Evolutionary conservation across 495 filamentous ascomycete species (phyloP).

Genomic region (Aspergillus wentii): DNA sequence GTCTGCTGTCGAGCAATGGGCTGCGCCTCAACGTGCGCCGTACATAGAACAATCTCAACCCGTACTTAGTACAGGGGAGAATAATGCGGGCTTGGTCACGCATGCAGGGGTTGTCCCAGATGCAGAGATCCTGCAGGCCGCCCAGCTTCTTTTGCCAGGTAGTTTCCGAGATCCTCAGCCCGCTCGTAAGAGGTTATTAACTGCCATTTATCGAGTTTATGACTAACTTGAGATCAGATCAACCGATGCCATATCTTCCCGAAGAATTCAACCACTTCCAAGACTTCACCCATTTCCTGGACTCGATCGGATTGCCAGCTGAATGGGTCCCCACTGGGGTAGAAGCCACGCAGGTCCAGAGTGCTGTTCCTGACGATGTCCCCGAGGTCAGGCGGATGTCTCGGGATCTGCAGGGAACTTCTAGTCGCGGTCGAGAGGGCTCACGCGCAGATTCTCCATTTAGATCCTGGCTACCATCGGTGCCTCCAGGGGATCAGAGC

Average conservation of each 20-base stretch:
- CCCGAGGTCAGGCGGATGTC: constrained; percentile 11
- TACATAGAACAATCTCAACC: constrained; percentile 23
- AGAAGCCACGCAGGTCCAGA: constrained; percentile 24
- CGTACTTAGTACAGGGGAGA: constrained; percentile 13
- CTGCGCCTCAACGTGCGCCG: constrained; percentile 17
- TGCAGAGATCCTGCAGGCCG: constrained; percentile 36
- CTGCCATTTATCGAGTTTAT: no score
- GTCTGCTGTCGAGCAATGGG: constrained; percentile 27
- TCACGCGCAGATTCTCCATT: constrained; percentile 37
- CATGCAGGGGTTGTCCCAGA: constrained; percentile 27
- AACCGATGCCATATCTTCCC: constrained; percentile 28
- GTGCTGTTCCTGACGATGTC: constrained; percentile 17
- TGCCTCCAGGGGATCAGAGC: constrained; percentile 33
- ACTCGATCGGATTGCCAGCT: constrained; percentile 34
- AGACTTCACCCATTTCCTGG: constrained; percentile 37
- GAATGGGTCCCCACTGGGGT: constrained; percentile 34
- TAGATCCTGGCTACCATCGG: constrained; percentile 36
- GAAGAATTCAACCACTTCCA: constrained; percentile 39
- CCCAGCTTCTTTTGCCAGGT: constrained; percentile 34
- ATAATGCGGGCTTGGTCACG: constrained; percentile 9
- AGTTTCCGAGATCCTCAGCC: constrained; percentile 23
- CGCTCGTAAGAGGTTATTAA: constrained; percentile 14
- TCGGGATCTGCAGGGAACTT: constrained; percentile 17
- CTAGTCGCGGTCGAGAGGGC: constrained; percentile 15
- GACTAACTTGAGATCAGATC: no score